Percentiles rank a stretch among this genome's conserved stretches.
phyloP scores from a whole-genome alignment of 2,329 filamentous ascomycete species.

The Didymella segeticola region DNA sequence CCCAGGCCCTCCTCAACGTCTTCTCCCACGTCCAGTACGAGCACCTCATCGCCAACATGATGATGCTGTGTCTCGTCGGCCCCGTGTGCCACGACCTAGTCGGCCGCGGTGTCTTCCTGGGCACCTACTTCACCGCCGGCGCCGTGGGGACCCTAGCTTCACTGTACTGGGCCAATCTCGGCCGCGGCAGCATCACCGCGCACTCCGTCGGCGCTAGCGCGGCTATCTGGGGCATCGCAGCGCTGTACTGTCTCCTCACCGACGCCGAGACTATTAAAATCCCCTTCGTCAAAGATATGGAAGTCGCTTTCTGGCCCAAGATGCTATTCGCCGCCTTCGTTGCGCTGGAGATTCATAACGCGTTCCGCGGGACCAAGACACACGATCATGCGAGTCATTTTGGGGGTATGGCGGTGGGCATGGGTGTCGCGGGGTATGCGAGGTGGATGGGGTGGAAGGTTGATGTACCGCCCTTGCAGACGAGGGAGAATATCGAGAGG shows the following conservation, averaged over 20 bases:
- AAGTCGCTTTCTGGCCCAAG: constrained; percentile 41
- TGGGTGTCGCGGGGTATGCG: constrained; percentile 36
- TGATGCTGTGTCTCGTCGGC: constrained; percentile 70
- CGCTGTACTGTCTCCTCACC: constrained; percentile 41
- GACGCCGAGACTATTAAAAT: constrained; percentile 41
- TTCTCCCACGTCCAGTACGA: constrained; percentile 71
- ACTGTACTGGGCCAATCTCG: constrained; percentile 45
- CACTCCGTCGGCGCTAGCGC: constrained; percentile 45
- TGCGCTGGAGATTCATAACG: constrained; percentile 29
- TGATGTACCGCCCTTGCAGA: not conserved
- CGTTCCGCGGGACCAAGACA: constrained; percentile 16
- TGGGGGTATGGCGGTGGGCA: constrained; percentile 40
- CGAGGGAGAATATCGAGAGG: constrained; percentile 5
- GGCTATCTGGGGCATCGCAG: constrained; percentile 43
- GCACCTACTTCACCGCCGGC: constrained; percentile 45
- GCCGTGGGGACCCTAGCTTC: constrained; percentile 39
- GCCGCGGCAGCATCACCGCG: constrained; percentile 33
- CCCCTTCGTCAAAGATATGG: constrained; percentile 37
- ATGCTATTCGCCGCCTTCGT: constrained; percentile 39
- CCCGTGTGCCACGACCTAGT: constrained; percentile 50
- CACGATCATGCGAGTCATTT: constrained; percentile 48
- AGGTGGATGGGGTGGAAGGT: constrained; percentile 28
- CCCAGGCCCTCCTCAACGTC: constrained; percentile 67
- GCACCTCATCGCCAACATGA: constrained; percentile 69
- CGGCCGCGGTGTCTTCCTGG: constrained; percentile 44